Conservation (phyloP, 129 eudicot genomes). For the Logfia minima region DNA sequence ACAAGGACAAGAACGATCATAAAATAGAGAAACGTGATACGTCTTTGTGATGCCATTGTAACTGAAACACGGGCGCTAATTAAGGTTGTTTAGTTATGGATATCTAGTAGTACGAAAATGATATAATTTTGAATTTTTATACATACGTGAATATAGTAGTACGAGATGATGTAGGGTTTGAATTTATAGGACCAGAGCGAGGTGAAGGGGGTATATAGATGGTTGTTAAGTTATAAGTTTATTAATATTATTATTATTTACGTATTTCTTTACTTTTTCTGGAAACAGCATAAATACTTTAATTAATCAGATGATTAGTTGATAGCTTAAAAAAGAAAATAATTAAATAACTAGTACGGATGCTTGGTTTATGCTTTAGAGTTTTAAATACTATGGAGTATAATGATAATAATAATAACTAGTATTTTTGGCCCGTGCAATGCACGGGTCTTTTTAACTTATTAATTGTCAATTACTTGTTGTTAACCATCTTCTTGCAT, state of each 20-base stretch:
- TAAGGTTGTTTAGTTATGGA: conserved; percentile 3
- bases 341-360: too few relatives aligned
- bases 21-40: not conserved
- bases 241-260: not conserved
- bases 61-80: not conserved
- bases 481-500: too few relatives aligned
- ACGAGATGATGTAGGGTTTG: not conserved
- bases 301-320: too few relatives aligned
- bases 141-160: not conserved
- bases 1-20: conserved; percentile 16
- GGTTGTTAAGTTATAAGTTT: not conserved
- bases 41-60: conserved; percentile 24
- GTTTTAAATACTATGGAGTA: too few relatives aligned
- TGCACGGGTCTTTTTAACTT: too few relatives aligned
- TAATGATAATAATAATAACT: too few relatives aligned
- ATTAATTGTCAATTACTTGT: too few relatives aligned
- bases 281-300: not conserved
- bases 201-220: not conserved
- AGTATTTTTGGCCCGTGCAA: too few relatives aligned
- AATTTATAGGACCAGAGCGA: not conserved
- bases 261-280: not conserved
- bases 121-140: conserved; percentile 28
- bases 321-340: too few relatives aligned
- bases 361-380: too few relatives aligned
- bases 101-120: conserved; percentile 18